Evolutionary conservation across 164 flowering plant genomes (phyloP), one percentile per base, ranked within the genome.

Genomic region (Macadamia integrifolia): DNA sequence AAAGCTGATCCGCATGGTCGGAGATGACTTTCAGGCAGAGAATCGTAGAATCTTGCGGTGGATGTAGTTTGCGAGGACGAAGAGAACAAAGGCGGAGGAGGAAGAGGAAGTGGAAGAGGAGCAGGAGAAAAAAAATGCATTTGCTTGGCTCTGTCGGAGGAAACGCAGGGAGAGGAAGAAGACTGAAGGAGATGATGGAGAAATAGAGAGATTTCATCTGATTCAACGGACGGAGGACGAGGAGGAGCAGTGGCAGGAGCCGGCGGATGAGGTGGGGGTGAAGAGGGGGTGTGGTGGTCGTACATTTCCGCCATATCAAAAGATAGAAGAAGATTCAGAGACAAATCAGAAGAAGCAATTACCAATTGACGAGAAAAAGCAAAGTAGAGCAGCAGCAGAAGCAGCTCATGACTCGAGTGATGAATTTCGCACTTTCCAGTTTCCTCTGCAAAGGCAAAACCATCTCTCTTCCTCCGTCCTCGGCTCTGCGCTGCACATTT

Each of bases 191-290:
- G 73, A 29, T 86, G 86, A 48, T 83, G 84, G 1, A 86, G 72
- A 43, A 84, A 81, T 9, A 77, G 29, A 0, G 86, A 79, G 46
- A 86, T 73, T 31, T 84, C 89, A 63, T 84, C 87, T 6, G 81
- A 69, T 49, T 9, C 40, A 58, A 31, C 48, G 29, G 13, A 42
- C 30, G 62, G 5, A 15, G 61, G 49, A 23, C 61, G 61, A 60
- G 42, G 53, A 71, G 1, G 80, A 23, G 35, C 76, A 62, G 40
- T 5, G 0, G 32, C 46, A 71, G 1, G 81, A 23, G 35, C 78
- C 56, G 18, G 76, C 49, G 65, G 70, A 23, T 72, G 57, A 11
- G 57, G 57, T 4, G 57, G 57, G 1, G 57, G 57, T 14, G 57
- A 52, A 52, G 57, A 52, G 57, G n/a, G 55, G 42, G 57, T 59